Evolutionary conservation across 2,329 filamentous ascomycete species (phyloP).

Genomic region (Dactylella cylindrospora): DNA sequence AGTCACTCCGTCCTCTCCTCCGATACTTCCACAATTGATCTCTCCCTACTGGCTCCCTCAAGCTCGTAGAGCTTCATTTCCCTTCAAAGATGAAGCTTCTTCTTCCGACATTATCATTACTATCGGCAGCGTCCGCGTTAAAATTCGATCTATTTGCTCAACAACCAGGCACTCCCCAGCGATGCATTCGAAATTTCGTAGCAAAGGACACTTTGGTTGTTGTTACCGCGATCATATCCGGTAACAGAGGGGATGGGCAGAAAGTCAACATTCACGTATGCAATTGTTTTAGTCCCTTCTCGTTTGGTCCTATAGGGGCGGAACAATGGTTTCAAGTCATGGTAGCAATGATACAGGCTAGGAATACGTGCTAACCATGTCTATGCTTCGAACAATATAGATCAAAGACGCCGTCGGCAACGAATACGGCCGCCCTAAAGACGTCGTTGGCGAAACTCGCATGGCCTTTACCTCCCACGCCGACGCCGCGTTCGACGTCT

Average conservation of each 20-base stretch:
- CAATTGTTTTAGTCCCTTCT: background rate
- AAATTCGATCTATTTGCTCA: constrained; percentile 89
- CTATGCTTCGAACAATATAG: constrained; percentile 56
- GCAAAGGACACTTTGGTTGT: constrained; percentile 89
- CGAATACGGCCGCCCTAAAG: constrained; percentile 88
- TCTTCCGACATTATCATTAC: constrained; percentile 26
- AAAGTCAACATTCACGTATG: constrained; percentile 86
- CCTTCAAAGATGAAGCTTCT: constrained; percentile 36
- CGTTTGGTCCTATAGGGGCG: too few species aligned
- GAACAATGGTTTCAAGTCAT: too few species aligned
- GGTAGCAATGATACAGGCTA: too few species aligned
- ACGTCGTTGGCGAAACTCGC: constrained; percentile 86
- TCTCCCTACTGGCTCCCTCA: background rate
- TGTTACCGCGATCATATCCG: constrained; percentile 84
- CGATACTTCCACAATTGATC: constrained; percentile 21
- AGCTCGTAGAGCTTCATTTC: constrained; percentile 16
- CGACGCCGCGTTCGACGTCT: constrained; percentile 92
- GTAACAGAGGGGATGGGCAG: constrained; percentile 88
- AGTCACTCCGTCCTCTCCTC: constrained; percentile 5
- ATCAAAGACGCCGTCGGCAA: constrained; percentile 95
- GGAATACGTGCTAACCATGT: constrained; percentile 4
- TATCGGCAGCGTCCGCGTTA: constrained; percentile 62
- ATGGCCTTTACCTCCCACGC: constrained; percentile 91
- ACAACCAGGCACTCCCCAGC: constrained; percentile 64
- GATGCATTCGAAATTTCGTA: constrained; percentile 97